phyloP scores from a whole-genome alignment of 1,139 yeast species.

The Pichia norvegensis region DNA sequence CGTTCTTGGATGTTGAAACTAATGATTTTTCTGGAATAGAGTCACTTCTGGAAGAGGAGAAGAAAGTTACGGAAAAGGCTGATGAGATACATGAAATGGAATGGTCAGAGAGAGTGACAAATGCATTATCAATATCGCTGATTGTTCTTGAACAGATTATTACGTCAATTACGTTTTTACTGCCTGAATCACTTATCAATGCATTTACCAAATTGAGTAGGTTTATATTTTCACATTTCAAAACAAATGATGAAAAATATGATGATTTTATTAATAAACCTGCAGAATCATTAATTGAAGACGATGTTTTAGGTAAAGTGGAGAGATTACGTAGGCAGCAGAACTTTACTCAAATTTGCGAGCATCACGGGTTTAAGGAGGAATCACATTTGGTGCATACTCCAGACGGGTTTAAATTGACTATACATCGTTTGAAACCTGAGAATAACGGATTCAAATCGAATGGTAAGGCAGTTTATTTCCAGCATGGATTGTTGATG shows the following conservation, averaged over 20 bases:
- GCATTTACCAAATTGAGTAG: conserved; percentile 22
- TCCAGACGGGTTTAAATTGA: conserved; percentile 25
- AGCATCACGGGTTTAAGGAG: conserved; percentile 22
- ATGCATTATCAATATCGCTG: conserved; percentile 17
- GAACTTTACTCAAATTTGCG: conserved; percentile 24
- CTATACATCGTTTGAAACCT: conserved; percentile 28
- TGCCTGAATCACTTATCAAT: conserved; percentile 23
- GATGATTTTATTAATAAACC: conserved; percentile 17
- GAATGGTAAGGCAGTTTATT: conserved; percentile 48
- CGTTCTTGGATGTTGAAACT: neutral
- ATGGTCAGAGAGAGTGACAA: neutral
- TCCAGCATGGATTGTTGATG: conserved; percentile 91
- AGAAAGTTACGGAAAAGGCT: neutral
- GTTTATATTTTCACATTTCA: conserved; percentile 18
- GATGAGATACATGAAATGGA: neutral
- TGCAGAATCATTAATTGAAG: conserved; percentile 11
- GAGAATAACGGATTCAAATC: conserved; percentile 22
- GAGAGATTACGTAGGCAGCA: conserved; percentile 22
- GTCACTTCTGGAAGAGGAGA: neutral
- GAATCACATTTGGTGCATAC: conserved; percentile 28
- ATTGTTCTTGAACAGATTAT: conserved; percentile 26
- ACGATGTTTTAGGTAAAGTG: conserved; percentile 14
- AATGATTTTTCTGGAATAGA: neutral
- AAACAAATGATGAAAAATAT: conserved; percentile 18
- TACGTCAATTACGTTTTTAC: conserved; percentile 22